Percentiles rank a stretch among this genome's conserved stretches.
Evolutionary conservation across 441 rosid genomes (phyloP).

Genomic region (Erysimum pusillum): DNA sequence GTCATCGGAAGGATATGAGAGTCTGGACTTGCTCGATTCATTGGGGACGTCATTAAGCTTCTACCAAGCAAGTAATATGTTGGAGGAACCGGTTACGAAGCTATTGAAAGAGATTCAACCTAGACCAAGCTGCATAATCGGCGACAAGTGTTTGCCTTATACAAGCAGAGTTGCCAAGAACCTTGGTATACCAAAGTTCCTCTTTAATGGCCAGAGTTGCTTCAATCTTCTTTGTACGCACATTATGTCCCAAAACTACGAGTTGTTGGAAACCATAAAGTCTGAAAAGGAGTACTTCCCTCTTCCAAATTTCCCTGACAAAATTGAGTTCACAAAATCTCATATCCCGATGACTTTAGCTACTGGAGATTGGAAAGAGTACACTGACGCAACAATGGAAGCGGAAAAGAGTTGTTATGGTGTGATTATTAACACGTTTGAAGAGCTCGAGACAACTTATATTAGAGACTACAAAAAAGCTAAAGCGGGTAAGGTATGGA

Average conservation of each 20-base stretch:
- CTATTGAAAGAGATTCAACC: conserved; percentile 47
- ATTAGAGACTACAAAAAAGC: conserved; percentile 35
- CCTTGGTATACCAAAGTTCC: conserved; percentile 50
- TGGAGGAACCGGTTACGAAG: conserved; percentile 44
- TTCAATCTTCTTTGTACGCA: conserved; percentile 48
- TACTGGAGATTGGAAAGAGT: conserved; percentile 35
- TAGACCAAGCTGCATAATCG: conserved; percentile 51
- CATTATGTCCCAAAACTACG: conserved; percentile 35
- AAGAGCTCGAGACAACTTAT: conserved; percentile 50
- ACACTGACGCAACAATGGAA: background rate
- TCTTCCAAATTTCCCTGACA: conserved; percentile 60
- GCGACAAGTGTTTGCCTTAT: conserved; percentile 46
- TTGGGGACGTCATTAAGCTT: background rate
- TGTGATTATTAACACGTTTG: conserved; percentile 46
- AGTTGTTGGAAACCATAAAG: conserved; percentile 20
- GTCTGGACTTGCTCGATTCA: conserved; percentile 37
- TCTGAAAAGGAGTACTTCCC: conserved; percentile 50
- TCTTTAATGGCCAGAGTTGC: conserved; percentile 52
- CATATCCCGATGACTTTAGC: conserved; percentile 44
- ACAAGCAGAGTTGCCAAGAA: conserved; percentile 48
- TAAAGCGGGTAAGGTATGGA: conserved; percentile 44
- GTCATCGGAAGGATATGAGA: conserved; percentile 44
- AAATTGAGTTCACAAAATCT: conserved; percentile 51
- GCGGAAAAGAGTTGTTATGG: conserved; percentile 41
- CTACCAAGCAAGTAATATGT: conserved; percentile 35